Percentiles rank a stretch among this genome's conserved stretches.
Conservation (phyloP, 805 yeast genomes). For the Ogataea naganishii region DNA sequence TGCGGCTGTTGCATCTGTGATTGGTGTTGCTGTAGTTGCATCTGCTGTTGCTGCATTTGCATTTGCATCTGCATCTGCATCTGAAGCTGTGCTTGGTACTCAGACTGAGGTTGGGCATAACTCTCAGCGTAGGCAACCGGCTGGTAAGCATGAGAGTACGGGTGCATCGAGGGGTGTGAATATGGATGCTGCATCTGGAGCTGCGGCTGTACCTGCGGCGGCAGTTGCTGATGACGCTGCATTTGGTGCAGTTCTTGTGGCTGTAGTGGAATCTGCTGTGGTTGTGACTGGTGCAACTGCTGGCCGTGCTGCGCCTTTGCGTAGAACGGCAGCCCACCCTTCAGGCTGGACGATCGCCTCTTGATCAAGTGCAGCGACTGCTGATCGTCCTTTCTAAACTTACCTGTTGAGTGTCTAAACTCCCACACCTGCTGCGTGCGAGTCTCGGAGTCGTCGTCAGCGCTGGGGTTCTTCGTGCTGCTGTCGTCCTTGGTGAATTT, state of each 20-base stretch:
- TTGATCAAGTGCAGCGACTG: slow-evolving; percentile 35
- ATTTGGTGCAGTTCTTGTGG: slow-evolving; percentile 4
- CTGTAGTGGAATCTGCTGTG: slow-evolving; percentile 3
- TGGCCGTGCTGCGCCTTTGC: slow-evolving; percentile 2
- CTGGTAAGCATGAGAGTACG: slow-evolving; percentile 1
- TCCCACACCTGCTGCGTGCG: slow-evolving; percentile 37
- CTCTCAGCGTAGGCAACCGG: slow-evolving; percentile 1
- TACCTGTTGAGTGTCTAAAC: slow-evolving; percentile 44
- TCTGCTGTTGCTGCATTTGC: slow-evolving; percentile 6
- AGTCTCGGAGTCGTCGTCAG: slow-evolving; percentile 3
- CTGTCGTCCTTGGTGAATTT: slow-evolving; percentile 10
- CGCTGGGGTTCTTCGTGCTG: slow-evolving; percentile 19
- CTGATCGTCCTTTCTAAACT: slow-evolving; percentile 40
- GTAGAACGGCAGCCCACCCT: slow-evolving; percentile 4
- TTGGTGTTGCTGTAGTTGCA: slow-evolving; percentile 7
- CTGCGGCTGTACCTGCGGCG: slow-evolving; percentile 1
- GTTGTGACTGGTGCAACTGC: slow-evolving; percentile 3
- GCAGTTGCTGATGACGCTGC: slow-evolving; percentile 5
- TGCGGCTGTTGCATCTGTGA: slow-evolving; percentile 10
- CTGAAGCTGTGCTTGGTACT: slow-evolving; percentile 8
- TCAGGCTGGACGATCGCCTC: slow-evolving; percentile 32
- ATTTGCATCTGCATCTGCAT: slow-evolving; percentile 4
- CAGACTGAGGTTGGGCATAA: slow-evolving; percentile 1
- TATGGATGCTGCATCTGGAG: slow-evolving; percentile 3
- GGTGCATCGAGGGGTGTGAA: slow-evolving; percentile 4